Conservation (phyloP, 441 rosid genomes). For the Cnidoscolus chayamansa region DNA sequence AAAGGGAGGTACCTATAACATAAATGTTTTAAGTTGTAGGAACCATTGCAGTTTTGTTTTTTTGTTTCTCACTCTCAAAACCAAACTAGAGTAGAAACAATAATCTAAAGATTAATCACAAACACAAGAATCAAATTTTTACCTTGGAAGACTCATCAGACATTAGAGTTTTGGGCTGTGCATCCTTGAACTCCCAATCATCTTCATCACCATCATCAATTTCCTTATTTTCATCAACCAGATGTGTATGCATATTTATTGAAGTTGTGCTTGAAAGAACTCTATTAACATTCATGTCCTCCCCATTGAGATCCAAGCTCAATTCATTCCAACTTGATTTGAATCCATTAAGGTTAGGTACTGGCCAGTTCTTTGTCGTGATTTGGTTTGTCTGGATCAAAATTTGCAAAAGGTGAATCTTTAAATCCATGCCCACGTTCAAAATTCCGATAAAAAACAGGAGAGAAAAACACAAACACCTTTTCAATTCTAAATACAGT, state of each 20-base stretch:
- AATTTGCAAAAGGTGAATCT: neutral
- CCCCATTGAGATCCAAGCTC: conserved; percentile 28
- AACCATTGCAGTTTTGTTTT: too few species aligned
- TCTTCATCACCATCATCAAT: conserved; percentile 25
- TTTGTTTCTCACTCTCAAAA: too few species aligned
- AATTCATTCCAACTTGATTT: conserved; percentile 36
- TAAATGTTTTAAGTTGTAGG: too few species aligned
- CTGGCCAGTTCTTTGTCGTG: conserved; percentile 15
- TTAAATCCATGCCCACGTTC: neutral
- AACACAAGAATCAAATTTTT: too few species aligned
- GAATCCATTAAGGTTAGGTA: conserved; percentile 20
- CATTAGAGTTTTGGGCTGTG: too few species aligned
- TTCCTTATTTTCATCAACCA: conserved; percentile 20
- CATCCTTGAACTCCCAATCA: conserved; percentile 26
- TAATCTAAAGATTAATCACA: too few species aligned
- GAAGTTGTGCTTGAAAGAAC: conserved; percentile 23
- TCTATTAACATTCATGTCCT: conserved; percentile 22
- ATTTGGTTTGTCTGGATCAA: conserved; percentile 21
- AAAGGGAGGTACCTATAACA: neutral
- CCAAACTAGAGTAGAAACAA: too few species aligned
- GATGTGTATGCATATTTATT: conserved; percentile 13
- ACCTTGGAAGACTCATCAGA: too few species aligned
- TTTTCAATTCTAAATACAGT: neutral
- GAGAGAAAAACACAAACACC: neutral
- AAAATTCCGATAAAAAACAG: neutral